Evolutionary conservation across 139 green algal species (phyloP), one percentile per base, ranked within the genome.

Genomic region (Spirogloea muscicola): DNA sequence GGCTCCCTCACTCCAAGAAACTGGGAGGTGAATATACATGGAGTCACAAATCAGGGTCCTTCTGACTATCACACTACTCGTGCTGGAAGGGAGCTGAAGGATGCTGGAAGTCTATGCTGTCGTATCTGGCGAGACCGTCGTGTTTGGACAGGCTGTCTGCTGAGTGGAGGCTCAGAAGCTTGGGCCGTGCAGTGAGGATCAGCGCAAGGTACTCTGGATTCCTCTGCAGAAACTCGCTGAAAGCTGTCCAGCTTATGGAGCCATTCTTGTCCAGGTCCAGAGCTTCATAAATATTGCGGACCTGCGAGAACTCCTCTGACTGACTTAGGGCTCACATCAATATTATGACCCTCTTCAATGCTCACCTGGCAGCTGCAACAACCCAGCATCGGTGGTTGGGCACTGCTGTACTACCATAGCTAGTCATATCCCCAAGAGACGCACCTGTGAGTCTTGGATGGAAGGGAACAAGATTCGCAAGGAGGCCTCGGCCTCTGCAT

Each of bases 401-500:
- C 6, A 37, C 29, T 51, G 33, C 13, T 57, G 59, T 31, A 68
- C 9, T 42, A 29, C 41, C 41, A 68, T 58, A 68, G 10, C 10
- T 16, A 68, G n/a, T 58, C 43, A 37, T 51, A 6, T 33, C 3
- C 43, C 34, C 4, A n/a, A 41, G 25, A 68, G 42, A 68, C 6
- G 55, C 43, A 68, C 59, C 59, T 68, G 59, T 5, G 3, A n/a
- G 5, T 42, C 59, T 9, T 29, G 48, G 27, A 68, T 58, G 59
- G 59, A 40, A 13, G 59, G 59, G 9, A 68, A 68, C 33, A 68
- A 36, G 4, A 13, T 58, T 5, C 5, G 6, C 25, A 68, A 37
- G 27, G 33, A 31, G 43, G 41, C 27, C 59, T 13, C 3, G 6
- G 18, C 27, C 9, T 68, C 59, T 7, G 43, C 59, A 18, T 7